A percentile compares a stretch with the other conserved stretches of the same genome.
These are phyloP conservation scores for Neofusicoccum laricinum DNA, from an alignment of 2,329 filamentous ascomycete species.

Conservation along the genomic window DNA sequence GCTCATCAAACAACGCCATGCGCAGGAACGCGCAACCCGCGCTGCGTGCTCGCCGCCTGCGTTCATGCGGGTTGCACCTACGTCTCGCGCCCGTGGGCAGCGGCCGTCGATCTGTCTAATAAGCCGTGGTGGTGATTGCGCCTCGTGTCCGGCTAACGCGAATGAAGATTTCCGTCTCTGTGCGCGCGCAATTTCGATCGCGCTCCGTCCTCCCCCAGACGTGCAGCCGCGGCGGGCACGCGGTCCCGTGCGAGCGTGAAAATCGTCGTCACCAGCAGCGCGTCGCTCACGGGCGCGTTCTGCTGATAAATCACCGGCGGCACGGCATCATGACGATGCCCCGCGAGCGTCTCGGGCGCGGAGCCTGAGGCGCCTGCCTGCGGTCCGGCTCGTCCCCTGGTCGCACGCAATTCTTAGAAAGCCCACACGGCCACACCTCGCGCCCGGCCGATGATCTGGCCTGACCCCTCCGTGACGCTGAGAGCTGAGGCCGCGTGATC, in stretches of 20 bases:
- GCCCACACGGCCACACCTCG: not conserved
- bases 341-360: not conserved
- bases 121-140: constrained; percentile 2
- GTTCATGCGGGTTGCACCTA: not conserved
- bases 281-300: not conserved
- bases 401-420: not conserved
- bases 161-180: constrained; percentile 2
- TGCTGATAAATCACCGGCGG: not conserved
- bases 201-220: not conserved
- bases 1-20: constrained; percentile 2
- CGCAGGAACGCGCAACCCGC: not conserved
- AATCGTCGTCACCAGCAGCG: not conserved
- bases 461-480: not conserved
- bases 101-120: not conserved
- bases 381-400: not conserved
- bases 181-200: not conserved
- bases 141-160: constrained; percentile 1
- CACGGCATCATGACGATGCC: not conserved
- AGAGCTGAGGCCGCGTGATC: constrained; percentile 2
- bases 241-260: not conserved
- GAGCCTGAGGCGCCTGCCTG: not conserved
- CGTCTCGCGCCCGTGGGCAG: not conserved
- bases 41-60: not conserved
- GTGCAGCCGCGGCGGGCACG: not conserved
- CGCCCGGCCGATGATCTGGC: not conserved